Evolutionary conservation across 2,329 filamentous ascomycete species (phyloP).

Genomic region (Aspergillus amoenus): DNA sequence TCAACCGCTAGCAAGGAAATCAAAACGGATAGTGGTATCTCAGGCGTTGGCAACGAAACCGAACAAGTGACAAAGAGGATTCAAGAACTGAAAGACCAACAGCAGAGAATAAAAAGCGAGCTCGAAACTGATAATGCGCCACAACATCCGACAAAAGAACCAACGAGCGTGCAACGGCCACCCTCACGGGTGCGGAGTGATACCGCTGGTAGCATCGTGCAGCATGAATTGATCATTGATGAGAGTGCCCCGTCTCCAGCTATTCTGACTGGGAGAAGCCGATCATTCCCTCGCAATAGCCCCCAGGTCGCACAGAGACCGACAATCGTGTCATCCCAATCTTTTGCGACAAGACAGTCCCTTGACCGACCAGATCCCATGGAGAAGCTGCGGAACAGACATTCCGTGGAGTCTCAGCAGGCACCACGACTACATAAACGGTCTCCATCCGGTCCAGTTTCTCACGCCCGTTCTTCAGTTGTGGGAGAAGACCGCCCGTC

Average conservation of each 20-base stretch:
- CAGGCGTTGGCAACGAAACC: constrained; percentile 45
- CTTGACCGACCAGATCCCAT: constrained; percentile 31
- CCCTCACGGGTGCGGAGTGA: constrained; percentile 2
- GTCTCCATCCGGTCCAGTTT: constrained; percentile 38
- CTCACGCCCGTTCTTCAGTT: constrained; percentile 44
- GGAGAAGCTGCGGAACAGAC: constrained; percentile 26
- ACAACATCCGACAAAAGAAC: constrained; percentile 21
- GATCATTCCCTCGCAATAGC: constrained; percentile 25
- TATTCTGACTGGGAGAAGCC: constrained; percentile 60
- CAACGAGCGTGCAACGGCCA: constrained; percentile 16
- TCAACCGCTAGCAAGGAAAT: constrained; percentile 41
- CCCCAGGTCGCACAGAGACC: constrained; percentile 29
- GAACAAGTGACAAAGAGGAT: constrained; percentile 60
- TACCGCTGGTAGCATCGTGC: not conserved
- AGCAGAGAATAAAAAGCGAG: constrained; percentile 54
- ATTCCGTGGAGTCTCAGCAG: constrained; percentile 29
- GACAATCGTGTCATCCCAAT: constrained; percentile 25
- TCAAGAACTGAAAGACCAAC: constrained; percentile 57
- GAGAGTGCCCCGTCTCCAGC: constrained; percentile 71
- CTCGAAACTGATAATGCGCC: constrained; percentile 41
- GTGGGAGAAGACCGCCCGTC: constrained; percentile 67
- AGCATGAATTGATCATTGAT: constrained; percentile 32
- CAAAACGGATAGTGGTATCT: constrained; percentile 39
- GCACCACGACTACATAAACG: constrained; percentile 36
- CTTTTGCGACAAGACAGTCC: constrained; percentile 26